phyloP scores from a whole-genome alignment of 345 rosid genomes.

The Boechera retrofracta region DNA sequence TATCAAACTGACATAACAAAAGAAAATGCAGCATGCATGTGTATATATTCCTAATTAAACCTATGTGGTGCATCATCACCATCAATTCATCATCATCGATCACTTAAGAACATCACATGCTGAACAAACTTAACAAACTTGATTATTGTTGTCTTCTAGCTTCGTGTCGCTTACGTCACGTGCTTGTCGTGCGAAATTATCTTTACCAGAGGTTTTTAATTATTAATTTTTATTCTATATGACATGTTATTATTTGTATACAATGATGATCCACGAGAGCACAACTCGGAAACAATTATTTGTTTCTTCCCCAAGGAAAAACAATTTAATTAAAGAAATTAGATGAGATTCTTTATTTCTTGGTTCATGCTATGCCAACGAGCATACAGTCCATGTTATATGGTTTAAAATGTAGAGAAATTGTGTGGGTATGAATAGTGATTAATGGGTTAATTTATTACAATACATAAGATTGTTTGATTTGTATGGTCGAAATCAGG shows the following conservation, averaged over 20 bases:
- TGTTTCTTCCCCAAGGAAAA: background rate
- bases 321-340: background rate
- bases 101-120: conserved; percentile 24
- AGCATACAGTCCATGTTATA: background rate
- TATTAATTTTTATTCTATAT: background rate
- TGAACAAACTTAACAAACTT: conserved; percentile 20
- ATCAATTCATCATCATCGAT: conserved; percentile 13
- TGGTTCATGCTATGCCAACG: conserved; percentile 24
- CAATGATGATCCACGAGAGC: conserved; percentile 29
- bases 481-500: background rate
- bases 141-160: conserved; percentile 16
- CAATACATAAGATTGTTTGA: background rate
- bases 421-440: background rate
- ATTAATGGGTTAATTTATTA: background rate
- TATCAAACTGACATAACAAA: background rate
- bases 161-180: conserved; percentile 17
- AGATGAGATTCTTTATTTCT: conserved; percentile 3
- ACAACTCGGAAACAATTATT: background rate
- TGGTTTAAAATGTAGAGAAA: background rate
- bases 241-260: conserved; percentile 17
- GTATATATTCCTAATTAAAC: conserved; percentile 10
- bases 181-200: conserved; percentile 27
- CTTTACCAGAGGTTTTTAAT: background rate
- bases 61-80: conserved; percentile 30
- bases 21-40: background rate